Base-by-base conservation (phyloP, 2,329 filamentous ascomycete species). In the Stachybotrys echinatus region DNA sequence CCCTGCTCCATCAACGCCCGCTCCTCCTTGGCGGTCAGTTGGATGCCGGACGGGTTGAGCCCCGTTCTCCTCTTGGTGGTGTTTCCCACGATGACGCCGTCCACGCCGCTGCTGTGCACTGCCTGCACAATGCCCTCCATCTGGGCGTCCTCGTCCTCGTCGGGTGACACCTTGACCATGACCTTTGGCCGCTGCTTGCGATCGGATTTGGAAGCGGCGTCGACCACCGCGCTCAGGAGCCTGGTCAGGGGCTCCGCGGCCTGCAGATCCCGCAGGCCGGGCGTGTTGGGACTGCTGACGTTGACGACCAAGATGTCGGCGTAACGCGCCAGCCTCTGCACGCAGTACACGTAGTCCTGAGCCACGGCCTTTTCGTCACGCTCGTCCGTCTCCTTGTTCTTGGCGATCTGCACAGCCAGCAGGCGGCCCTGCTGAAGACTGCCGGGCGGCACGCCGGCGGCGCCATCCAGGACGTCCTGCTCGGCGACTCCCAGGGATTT, bases 301-400 rank as follows among this genome's bases (percentile, higher is more conserved):
- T 99, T 99, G 63, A 99, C 94, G 7, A 97, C 92, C n/a, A 99
- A 74, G 34, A 99, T 87, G 62, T 99, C 94, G 12, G 94, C 91
- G 65, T 96, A 99, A 47, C 80, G 86, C 4, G 87, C 94, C 37
- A 99, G 74, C 43, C 85, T 79, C 49, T 87, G 77, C 4, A 96
- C 92, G 61, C 92, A 96, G 67, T 88, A 89, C n/a, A 94, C 88
- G 64, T 97, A 96, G 64, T 86, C 83, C 59, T 87, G 81, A 21
- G 80, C 78, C 47, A 97, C 87, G 27, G 91, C 92, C 40, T 87
- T 81, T 52, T 96, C 86, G 63, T 97, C 89, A 45, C 78, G 77
- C 64, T 95, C 92, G 19, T 90, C 84, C 1, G 94, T 99, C 44
- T 82, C 77, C 75, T 96, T 97, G 74, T 97, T 97, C 83, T 99